These are phyloP conservation scores for Cordyceps javanica DNA, from an alignment of 2,329 filamentous ascomycete genomes.

Conservation along the genomic window DNA sequence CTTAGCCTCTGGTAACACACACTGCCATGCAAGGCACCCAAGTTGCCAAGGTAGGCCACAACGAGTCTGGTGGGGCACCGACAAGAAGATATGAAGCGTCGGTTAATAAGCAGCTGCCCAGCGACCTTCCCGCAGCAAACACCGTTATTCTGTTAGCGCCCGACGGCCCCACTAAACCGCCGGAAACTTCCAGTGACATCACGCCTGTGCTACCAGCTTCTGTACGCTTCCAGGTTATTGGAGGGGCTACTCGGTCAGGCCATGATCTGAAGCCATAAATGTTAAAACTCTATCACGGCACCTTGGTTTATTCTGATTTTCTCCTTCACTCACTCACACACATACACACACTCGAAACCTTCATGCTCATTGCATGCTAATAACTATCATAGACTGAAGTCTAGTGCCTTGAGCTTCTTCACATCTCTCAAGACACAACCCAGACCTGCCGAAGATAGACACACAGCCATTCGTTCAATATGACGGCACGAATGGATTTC, in stretches of 20 bases:
- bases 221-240: constrained; percentile 24
- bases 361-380: background rate
- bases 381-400: constrained; percentile 7
- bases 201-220: constrained; percentile 19
- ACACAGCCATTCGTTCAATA: constrained; percentile 32
- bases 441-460: background rate
- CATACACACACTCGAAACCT: background rate
- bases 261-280: constrained; percentile 15
- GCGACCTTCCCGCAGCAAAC: background rate
- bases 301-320: background rate
- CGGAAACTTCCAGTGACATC: constrained; percentile 20
- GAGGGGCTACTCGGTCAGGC: constrained; percentile 18
- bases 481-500: constrained; percentile 80
- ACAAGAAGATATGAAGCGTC: no score
- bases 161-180: constrained; percentile 11
- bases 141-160: background rate
- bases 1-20: no score
- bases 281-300: constrained; percentile 12
- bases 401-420: background rate
- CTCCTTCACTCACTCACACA: background rate
- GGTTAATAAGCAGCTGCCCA: background rate
- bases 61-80: no score
- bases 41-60: no score
- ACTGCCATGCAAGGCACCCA: no score
- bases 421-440: background rate